Evolutionary conservation across 495 filamentous ascomycete genomes (phyloP).

Genomic region (Aspergillus mulundensis): DNA sequence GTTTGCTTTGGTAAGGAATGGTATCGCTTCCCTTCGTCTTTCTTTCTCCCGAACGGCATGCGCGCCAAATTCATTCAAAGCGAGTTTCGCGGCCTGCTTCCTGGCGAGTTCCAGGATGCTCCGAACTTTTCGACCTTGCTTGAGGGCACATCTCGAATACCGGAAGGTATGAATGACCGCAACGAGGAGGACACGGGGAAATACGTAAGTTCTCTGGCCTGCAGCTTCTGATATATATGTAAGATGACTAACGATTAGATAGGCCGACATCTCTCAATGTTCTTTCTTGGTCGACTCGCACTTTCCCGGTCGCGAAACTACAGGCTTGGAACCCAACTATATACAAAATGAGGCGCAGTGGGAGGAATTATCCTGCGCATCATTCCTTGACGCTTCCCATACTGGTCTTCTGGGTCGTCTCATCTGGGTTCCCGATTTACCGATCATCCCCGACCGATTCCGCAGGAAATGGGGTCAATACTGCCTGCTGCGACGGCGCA

Average conservation of each 20-base stretch:
- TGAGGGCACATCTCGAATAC: constrained; percentile 73
- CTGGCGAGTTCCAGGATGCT: constrained; percentile 82
- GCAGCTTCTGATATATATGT: not conserved
- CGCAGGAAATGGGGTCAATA: constrained; percentile 77
- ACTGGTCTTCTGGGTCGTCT: constrained; percentile 73
- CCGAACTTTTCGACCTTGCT: constrained; percentile 57
- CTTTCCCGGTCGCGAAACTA: constrained; percentile 54
- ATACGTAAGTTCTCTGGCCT: constrained; percentile 60
- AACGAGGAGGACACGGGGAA: constrained; percentile 85
- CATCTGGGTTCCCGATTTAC: constrained; percentile 76
- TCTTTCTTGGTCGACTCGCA: constrained; percentile 85
- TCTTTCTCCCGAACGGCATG: constrained; percentile 76
- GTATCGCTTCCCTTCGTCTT: constrained; percentile 96
- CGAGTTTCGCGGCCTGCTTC: constrained; percentile 83
- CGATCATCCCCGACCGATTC: constrained; percentile 63
- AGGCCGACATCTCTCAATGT: constrained; percentile 69
- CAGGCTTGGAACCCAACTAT: constrained; percentile 70
- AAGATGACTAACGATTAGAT: not conserved
- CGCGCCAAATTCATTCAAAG: constrained; percentile 83
- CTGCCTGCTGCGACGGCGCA: constrained; percentile 63
- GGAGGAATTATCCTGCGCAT: constrained; percentile 67
- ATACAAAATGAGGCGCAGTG: constrained; percentile 63
- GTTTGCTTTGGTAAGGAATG: constrained; percentile 96
- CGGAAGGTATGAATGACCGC: constrained; percentile 85
- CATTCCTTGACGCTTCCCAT: constrained; percentile 73